Base-by-base conservation (phyloP, 2,329 filamentous ascomycete species). In the Acarospora socialis region DNA sequence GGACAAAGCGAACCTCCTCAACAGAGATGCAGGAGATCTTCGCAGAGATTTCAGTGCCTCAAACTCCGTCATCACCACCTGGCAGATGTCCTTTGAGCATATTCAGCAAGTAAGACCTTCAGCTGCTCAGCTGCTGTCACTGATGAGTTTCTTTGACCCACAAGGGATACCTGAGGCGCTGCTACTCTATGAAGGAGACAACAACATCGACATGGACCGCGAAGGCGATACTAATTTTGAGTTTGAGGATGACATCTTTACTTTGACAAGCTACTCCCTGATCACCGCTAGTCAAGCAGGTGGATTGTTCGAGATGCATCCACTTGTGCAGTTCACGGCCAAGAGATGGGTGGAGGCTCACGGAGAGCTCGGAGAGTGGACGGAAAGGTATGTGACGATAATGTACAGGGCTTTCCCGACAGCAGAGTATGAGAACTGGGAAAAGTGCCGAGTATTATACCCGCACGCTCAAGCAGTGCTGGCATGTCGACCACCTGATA, bases 401-500 rank as follows among this genome's bases (percentile, higher is more conserved):
- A 30, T 52, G 2, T 20, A 27, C 19, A 7, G 32, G 4, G 18
- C 39, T 7, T 51, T 46, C 34, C 47, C 45, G 1, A 37, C 21
- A 2, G 32, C 36, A 20, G 28, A 43, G 8, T 47, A 45, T 35
- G 39, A 44, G 33, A 45, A 50, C 26, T 51, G 46, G 47, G 26
- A n/a, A 8, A 35, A 17, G 28, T 50, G 43, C 23, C 36, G 39
- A 21, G 4, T 21, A 14, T 39, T 51, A 0, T 50, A 47, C 30
- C 44, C 50, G 6, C 48, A 53, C 41, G 39, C 38, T 1, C 22
- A 45, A 38, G 32, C 31, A 5, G 39, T 42, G 9, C 20, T 43
- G 9, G 28, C 10, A 7, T 38, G 46, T 10, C 35, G 31, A 16
- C 41, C 39, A 18, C 5, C 20, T 18, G 27, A n/a, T n/a, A n/a